Conservation (phyloP, 2,329 filamentous ascomycete genomes). For the Pseudogymnoascus sp. region DNA sequence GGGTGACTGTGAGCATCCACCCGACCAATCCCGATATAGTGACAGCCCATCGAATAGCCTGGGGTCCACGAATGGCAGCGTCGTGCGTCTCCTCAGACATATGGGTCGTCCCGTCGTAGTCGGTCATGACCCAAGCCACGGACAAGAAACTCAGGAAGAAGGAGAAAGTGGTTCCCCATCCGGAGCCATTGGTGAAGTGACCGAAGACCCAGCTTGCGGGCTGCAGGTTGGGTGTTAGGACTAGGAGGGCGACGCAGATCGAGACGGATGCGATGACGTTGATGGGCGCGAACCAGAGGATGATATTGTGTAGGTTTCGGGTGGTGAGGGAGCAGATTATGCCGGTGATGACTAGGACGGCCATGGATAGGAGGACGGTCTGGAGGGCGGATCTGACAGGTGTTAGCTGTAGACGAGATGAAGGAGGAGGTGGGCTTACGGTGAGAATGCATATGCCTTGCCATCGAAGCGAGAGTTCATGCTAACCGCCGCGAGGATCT, state of each 20-base stretch:
- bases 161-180: constrained; percentile 53
- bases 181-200: constrained; percentile 51
- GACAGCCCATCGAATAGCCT: constrained; percentile 52
- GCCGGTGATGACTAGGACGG: constrained; percentile 44
- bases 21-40: constrained; percentile 50
- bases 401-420: neutral
- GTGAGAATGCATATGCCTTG: constrained; percentile 44
- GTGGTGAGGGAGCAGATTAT: constrained; percentile 56
- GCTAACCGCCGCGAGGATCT: constrained; percentile 51
- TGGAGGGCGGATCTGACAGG: constrained; percentile 43
- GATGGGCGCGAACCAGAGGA: constrained; percentile 59
- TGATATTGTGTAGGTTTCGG: constrained; percentile 48
- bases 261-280: constrained; percentile 53
- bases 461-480: constrained; percentile 50
- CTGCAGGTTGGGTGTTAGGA: constrained; percentile 51
- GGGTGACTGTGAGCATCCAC: constrained; percentile 54
- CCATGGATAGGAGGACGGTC: constrained; percentile 50
- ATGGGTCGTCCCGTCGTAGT: constrained; percentile 59
- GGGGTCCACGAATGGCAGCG: constrained; percentile 49
- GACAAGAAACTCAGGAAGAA: constrained; percentile 50
- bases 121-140: constrained; percentile 58
- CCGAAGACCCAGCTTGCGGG: constrained; percentile 52
- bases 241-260: constrained; percentile 50
- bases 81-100: constrained; percentile 62
- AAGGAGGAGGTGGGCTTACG: constrained; percentile 36